phyloP scores from a whole-genome alignment of 257 asterid genomes.

The Solanum okadae region DNA sequence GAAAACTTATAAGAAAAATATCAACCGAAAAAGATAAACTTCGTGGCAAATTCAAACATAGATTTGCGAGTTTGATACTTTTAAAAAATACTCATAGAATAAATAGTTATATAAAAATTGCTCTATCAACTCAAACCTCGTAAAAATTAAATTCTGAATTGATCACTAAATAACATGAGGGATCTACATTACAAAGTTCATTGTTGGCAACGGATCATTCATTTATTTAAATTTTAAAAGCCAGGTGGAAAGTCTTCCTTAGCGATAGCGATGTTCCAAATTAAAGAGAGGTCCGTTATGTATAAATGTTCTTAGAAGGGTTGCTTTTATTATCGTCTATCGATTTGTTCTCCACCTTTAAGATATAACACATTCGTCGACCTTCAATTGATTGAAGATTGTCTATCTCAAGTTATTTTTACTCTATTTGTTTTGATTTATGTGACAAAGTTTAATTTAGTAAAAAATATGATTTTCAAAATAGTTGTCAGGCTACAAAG shows the following conservation, averaged over 20 bases:
- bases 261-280: background rate
- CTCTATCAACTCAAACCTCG: background rate
- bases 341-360: background rate
- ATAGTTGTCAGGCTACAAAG: background rate
- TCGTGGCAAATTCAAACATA: background rate
- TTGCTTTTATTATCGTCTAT: background rate
- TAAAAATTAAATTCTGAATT: background rate
- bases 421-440: background rate
- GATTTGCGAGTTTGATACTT: background rate
- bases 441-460: background rate
- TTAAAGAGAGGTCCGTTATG: background rate
- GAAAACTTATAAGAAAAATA: background rate
- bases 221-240: background rate
- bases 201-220: background rate
- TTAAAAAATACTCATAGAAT: no score
- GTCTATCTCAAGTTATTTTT: background rate
- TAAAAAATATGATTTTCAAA: background rate
- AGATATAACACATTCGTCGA: background rate
- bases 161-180: background rate
- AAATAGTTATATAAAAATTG: no score
- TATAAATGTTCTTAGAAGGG: background rate
- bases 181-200: background rate
- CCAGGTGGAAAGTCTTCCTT: background rate
- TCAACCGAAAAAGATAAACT: background rate
- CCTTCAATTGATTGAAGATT: background rate